Evolutionary conservation across 1,284 basidiomycete species (phyloP).

Genomic region (Cryptococcus jaspeensis): DNA sequence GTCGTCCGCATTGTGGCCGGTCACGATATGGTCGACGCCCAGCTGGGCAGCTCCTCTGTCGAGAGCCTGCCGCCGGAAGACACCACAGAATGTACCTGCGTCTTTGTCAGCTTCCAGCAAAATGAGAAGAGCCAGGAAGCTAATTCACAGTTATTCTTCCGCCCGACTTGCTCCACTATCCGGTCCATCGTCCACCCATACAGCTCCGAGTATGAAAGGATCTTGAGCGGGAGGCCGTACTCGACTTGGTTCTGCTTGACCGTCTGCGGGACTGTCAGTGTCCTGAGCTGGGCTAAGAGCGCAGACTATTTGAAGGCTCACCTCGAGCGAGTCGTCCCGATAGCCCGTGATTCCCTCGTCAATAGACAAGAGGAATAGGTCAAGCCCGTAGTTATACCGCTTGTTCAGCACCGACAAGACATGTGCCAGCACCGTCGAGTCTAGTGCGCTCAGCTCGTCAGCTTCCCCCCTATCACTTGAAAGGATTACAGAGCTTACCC

Average conservation of each 20-base stretch:
- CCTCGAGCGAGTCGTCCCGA: constrained; percentile 94
- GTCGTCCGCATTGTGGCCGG: constrained; percentile 98
- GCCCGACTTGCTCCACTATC: constrained; percentile 90
- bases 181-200: constrained; percentile 99
- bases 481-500: constrained; percentile 58
- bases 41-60: constrained; percentile 89
- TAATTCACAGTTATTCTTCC: constrained; percentile 96
- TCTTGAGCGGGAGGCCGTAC: constrained; percentile 93
- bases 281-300: not conserved
- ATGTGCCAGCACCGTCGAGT: constrained; percentile 96
- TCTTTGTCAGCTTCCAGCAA: not conserved
- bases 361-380: constrained; percentile 90
- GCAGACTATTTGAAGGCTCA: constrained; percentile 48
- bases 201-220: constrained; percentile 90
- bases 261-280: constrained; percentile 59
- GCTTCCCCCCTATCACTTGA: too few relatives aligned
- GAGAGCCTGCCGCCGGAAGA: constrained; percentile 92
- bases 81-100: constrained; percentile 86
- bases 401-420: constrained; percentile 95
- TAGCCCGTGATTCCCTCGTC: constrained; percentile 99
- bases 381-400: constrained; percentile 86
- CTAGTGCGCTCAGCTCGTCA: constrained; percentile 53
- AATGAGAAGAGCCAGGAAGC: constrained; percentile 24
- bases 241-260: constrained; percentile 97
- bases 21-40: constrained; percentile 95